Base-by-base conservation (phyloP, 331 rosid genomes). In the Rhamnella rubrinervis region DNA sequence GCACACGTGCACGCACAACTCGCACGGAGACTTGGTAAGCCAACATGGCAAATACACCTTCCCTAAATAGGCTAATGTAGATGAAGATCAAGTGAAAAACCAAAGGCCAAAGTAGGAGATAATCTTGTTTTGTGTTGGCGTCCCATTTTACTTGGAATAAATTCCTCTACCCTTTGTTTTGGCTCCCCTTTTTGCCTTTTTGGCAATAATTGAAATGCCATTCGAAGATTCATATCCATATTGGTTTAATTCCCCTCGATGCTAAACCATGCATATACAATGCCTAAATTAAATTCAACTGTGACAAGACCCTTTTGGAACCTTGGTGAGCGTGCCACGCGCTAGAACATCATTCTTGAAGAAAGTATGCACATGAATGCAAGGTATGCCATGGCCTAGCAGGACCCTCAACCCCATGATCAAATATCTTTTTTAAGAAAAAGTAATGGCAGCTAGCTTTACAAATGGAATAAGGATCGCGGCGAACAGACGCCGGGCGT, bases 131-230 rank as follows among this genome's bases (percentile, higher is more conserved):
- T 21, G 49, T 1, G 38, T 55, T 72, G 8, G 9, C 3, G 23
- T 55, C 58, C 66, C 50, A 0, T 23, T 60, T 57, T 40, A 62
- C 63, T 61, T 61, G 68, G 92, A 79, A 84, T 87, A 51, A 25
- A 84, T 89, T 82, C 97, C 62, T 62, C 55, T 11, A 59, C 78
- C 76, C 40, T 61, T 44, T 80, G 70, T 44, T 31, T 68, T 77
- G 70, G 55, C 65, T 47, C 57, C 63, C 63, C 55, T 61, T 72
- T 56, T 74, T 69, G 72, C 81, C 85, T 80, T 86, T 82, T 74
- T 40, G 63, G 66, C 86, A 84, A 92, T 92, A 84, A 92, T 87
- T 89, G 83, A 89, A 77, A 85, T 87, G 72, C 86, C 87, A 89
- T 89, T 87, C 86, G 72, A 75, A 85, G 81, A 86, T 88, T 85